These are phyloP conservation scores for Syzygium syzygioides DNA, from an alignment of 441 rosid species.

Conservation along the genomic window DNA sequence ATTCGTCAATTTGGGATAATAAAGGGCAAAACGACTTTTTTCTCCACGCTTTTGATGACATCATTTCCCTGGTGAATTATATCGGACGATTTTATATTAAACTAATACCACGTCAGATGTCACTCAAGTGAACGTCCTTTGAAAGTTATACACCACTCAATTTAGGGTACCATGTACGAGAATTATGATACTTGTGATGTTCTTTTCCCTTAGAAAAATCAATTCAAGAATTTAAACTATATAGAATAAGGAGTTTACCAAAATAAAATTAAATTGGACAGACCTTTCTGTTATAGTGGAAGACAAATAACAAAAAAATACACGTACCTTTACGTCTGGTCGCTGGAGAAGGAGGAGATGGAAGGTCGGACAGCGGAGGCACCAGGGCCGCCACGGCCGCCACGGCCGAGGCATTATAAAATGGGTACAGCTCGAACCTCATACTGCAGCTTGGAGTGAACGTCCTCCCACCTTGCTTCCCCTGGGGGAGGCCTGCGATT, in stretches of 20 bases:
- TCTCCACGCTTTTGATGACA: not conserved
- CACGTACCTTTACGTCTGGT: not conserved
- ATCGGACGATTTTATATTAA: not conserved
- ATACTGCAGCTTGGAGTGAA: not conserved
- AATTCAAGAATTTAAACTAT: no score
- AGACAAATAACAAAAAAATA: not conserved
- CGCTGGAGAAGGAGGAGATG: not conserved
- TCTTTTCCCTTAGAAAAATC: not conserved
- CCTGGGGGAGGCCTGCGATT: not conserved
- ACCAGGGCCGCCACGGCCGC: not conserved
- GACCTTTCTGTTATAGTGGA: not conserved
- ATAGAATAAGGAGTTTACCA: not conserved
- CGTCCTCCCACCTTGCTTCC: not conserved
- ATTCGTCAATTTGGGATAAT: not conserved
- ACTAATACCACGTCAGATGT: no score
- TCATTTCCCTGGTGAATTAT: not conserved
- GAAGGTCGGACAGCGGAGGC: not conserved
- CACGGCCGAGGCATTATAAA: not conserved
- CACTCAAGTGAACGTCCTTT: not conserved
- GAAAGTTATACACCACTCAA: not conserved
- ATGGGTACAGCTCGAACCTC: not conserved
- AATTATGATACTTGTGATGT: not conserved
- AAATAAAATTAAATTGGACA: not conserved
- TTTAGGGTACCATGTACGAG: not conserved
- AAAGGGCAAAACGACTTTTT: not conserved